Base-by-base conservation (phyloP, 768 basidiomycete species). In the Mycena haematopus region DNA sequence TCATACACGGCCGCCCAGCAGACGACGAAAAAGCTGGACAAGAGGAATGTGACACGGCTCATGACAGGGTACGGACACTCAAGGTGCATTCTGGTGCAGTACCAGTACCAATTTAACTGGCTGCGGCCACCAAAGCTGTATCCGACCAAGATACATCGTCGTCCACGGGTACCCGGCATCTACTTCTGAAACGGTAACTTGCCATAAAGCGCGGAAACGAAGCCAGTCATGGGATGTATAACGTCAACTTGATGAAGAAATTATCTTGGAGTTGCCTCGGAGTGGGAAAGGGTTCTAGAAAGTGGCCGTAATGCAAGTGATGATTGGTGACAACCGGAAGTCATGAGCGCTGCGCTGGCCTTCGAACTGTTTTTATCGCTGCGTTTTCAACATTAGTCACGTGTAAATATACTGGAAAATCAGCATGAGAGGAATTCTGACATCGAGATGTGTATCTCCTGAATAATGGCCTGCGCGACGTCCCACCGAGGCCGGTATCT, bases 401-500 rank as follows among this genome's bases (percentile, higher is more conserved):
- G 36, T 36, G 36, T 36, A 11, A 9, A 5, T 5, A 31, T 31
- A 9, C 29, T 31, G 6, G 6, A 31, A 31, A 31, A 4, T 17
- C 13, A 38, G 14, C n/a, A n/a, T n/a, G n/a, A 38, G 36, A 38
- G n/a, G 19, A n/a, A 7, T 10, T 21, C 6, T 42, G 29, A 31
- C 42, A 45, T n/a, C 15, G 4, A 19, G 14, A 35, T 4, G 6
- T 13, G 9, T 35, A 35, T 21, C 3, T 31, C 15, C 6, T 25
- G 15, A 21, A 52, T 22, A 21, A 77, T 76, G 24, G 64, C 69
- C 38, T 77, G 75, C 25, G 68, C 70, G 22, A 68, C 67, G 27
- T 68, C 65, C 76, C 76, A 76, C 55, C 75, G 73, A 0, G 76
- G 72, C 21, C 55, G 65, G 63, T 75, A 75, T 22, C 73, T 75